phyloP scores from a whole-genome alignment of 23 red algal genomes.

The Gracilariopsis chorda region DNA sequence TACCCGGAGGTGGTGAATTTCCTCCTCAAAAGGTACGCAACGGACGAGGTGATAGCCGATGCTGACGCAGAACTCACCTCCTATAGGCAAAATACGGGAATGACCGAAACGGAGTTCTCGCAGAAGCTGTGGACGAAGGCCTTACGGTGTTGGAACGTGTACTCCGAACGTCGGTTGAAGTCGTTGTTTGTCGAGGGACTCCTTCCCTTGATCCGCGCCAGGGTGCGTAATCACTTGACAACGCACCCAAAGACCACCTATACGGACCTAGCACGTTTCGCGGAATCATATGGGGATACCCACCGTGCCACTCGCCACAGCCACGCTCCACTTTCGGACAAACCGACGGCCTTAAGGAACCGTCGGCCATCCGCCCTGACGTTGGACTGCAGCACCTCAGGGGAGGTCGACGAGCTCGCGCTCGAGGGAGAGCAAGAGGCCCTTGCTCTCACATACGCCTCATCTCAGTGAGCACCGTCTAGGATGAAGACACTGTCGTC shows the following conservation, averaged over 20 bases:
- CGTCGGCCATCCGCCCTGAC: too few species aligned
- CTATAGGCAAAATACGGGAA: not conserved
- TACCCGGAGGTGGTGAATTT: conserved; percentile 2
- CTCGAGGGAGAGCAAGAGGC: too few species aligned
- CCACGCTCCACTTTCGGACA: too few species aligned
- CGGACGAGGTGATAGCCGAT: not conserved
- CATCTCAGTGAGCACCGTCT: too few species aligned
- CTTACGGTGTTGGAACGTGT: not conserved
- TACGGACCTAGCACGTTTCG: not conserved
- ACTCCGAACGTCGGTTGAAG: not conserved
- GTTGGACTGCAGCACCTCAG: too few species aligned
- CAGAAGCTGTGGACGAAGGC: not conserved
- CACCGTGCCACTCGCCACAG: too few species aligned
- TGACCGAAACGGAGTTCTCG: not conserved
- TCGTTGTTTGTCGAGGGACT: conserved; percentile 18
- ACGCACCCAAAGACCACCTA: not conserved
- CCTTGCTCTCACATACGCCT: too few species aligned
- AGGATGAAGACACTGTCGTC: too few species aligned
- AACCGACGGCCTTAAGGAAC: too few species aligned
- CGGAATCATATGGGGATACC: not conserved
- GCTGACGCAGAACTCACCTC: not conserved
- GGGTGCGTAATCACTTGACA: not conserved
- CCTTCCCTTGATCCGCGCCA: not conserved
- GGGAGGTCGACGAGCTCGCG: too few species aligned
- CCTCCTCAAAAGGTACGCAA: not conserved